phyloP scores from a whole-genome alignment of 2,329 filamentous ascomycete genomes.

The Cladosporium sphaerospermum region DNA sequence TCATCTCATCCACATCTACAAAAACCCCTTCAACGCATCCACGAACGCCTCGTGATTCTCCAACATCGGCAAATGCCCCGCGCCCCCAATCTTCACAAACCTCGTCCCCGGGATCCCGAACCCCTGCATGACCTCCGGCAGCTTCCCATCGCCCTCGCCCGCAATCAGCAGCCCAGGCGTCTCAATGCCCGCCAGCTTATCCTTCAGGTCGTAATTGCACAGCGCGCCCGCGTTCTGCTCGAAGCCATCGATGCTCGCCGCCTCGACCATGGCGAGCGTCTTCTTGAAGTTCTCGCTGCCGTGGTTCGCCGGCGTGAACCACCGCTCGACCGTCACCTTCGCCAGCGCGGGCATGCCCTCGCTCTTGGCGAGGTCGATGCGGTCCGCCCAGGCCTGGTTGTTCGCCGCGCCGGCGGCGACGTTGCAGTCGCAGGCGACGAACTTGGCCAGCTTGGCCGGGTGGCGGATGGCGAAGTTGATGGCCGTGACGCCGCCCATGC shows the following conservation, averaged over 20 bases:
- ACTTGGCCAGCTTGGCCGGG: conserved; percentile 52
- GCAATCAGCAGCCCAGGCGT: conserved; percentile 64
- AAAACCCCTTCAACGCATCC: conserved; percentile 53
- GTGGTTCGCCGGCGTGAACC: conserved; percentile 63
- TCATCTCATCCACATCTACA: conserved; percentile 28
- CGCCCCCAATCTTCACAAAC: conserved; percentile 59
- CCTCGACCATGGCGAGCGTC: conserved; percentile 63
- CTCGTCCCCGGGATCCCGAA: conserved; percentile 52
- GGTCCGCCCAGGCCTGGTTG: conserved; percentile 71
- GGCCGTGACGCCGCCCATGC: conserved; percentile 72
- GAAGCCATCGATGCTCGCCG: conserved; percentile 66
- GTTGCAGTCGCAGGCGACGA: conserved; percentile 76
- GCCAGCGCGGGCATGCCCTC: conserved; percentile 50
- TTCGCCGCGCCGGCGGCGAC: conserved; percentile 65
- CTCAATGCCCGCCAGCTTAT: conserved; percentile 46
- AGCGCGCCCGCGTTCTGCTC: conserved; percentile 61
- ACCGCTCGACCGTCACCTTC: conserved; percentile 63
- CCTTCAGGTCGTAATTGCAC: conserved; percentile 63
- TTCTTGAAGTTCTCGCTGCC: conserved; percentile 49
- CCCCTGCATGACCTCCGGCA: conserved; percentile 71
- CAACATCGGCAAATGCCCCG: conserved; percentile 80
- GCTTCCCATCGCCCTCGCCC: conserved; percentile 64
- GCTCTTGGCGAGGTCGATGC: conserved; percentile 54
- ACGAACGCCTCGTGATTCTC: conserved; percentile 67
- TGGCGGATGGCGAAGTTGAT: conserved; percentile 66